Percentiles rank a stretch among this genome's conserved stretches.
phyloP scores from a whole-genome alignment of 2,329 filamentous ascomycete genomes.

The Botrytis elliptica region DNA sequence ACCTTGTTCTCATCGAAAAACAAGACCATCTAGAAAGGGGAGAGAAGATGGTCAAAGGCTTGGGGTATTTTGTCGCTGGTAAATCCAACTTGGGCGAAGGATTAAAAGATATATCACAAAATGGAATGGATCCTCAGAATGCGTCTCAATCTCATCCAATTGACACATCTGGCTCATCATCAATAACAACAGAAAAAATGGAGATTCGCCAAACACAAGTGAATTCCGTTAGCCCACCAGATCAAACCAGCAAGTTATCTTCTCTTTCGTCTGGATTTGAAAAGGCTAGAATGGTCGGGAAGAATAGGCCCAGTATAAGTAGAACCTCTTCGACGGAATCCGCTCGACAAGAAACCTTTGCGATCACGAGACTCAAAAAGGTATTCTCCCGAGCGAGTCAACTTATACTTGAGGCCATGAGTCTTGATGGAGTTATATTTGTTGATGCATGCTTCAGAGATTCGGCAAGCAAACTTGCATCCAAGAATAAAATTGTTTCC shows the following conservation, averaged over 20 bases:
- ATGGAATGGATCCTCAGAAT: background rate
- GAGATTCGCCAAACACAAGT: background rate
- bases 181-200: background rate
- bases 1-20: slow-evolving; percentile 55
- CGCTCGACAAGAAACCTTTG: slow-evolving; percentile 12
- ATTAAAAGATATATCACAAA: slow-evolving; percentile 18
- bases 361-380: slow-evolving; percentile 15
- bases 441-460: slow-evolving; percentile 29
- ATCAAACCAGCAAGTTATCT: background rate
- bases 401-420: slow-evolving; percentile 28
- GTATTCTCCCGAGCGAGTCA: slow-evolving; percentile 29
- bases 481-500: background rate
- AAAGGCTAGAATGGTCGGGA: background rate
- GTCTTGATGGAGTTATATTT: slow-evolving; percentile 30
- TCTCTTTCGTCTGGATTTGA: background rate
- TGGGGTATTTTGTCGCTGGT: slow-evolving; percentile 53
- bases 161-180: background rate
- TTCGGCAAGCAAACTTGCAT: slow-evolving; percentile 14
- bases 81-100: slow-evolving; percentile 38
- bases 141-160: background rate
- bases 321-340: slow-evolving; percentile 14
- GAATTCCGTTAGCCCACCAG: background rate
- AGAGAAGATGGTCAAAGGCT: slow-evolving; percentile 52
- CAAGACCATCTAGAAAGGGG: slow-evolving; percentile 50
- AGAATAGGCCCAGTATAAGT: slow-evolving; percentile 1